Evolutionary conservation across 495 filamentous ascomycete species (phyloP).

Genomic region (Pseudevernia furfuracea): DNA sequence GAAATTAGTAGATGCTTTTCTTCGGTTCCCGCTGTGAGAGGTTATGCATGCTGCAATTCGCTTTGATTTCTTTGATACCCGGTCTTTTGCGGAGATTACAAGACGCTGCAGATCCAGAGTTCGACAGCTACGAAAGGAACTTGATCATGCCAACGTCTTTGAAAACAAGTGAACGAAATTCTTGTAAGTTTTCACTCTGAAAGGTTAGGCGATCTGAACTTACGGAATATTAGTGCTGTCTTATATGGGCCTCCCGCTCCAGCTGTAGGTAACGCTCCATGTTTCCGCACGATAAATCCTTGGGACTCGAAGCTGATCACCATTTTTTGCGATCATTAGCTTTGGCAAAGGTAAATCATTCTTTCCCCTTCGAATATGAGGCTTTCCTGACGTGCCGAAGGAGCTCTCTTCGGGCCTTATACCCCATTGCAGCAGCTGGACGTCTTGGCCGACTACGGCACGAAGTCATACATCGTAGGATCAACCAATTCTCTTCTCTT

Average conservation of each 20-base stretch:
- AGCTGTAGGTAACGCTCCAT: conserved; percentile 43
- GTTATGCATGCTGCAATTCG: conserved; percentile 97
- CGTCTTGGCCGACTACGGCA: conserved; percentile 84
- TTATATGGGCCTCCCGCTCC: conserved; percentile 91
- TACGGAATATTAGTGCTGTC: conserved; percentile 52
- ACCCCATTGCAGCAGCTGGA: conserved; percentile 95
- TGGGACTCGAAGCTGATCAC: conserved; percentile 5
- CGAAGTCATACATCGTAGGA: conserved; percentile 94
- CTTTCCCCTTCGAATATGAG: background rate
- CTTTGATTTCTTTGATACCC: conserved; percentile 86
- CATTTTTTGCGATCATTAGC: background rate
- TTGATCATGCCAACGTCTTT: conserved; percentile 75
- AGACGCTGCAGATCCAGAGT: conserved; percentile 86
- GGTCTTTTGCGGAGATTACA: conserved; percentile 76
- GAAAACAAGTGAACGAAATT: conserved; percentile 83
- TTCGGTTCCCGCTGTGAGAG: conserved; percentile 92
- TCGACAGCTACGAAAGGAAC: conserved; percentile 72
- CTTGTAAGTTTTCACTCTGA: conserved; percentile 38
- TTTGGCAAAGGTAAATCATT: conserved; percentile 65
- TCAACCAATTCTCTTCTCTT: conserved; percentile 91
- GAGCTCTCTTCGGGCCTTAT: conserved; percentile 92
- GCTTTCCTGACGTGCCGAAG: conserved; percentile 39
- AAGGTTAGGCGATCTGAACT: conserved; percentile 21
- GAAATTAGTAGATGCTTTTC: conserved; percentile 81
- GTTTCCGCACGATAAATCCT: background rate